phyloP scores from a whole-genome alignment of 2,329 filamentous ascomycete genomes.

The Monosporascus sp. region DNA sequence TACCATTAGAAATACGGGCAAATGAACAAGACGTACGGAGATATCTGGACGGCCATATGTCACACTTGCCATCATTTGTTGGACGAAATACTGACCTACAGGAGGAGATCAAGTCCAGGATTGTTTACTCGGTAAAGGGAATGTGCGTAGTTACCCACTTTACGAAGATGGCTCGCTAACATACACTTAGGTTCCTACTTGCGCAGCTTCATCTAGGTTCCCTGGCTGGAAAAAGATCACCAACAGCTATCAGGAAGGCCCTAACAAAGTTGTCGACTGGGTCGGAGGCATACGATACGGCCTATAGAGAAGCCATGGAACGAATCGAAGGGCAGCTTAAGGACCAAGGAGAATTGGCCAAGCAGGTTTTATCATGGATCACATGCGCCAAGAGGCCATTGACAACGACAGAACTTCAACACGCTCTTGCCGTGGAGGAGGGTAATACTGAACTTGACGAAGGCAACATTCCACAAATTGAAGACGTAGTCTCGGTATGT shows the following conservation, averaged over 20 bases:
- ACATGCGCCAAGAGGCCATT: slow-evolving; percentile 30
- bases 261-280: slow-evolving; percentile 27
- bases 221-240: slow-evolving; percentile 24
- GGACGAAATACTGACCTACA: slow-evolving; percentile 10
- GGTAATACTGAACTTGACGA: slow-evolving; percentile 24
- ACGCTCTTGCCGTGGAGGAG: slow-evolving; percentile 35
- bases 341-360: slow-evolving; percentile 31
- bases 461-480: slow-evolving; percentile 28
- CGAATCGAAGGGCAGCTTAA: slow-evolving; percentile 39
- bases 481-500: slow-evolving; percentile 32
- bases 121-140: no score
- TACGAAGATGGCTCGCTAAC: slow-evolving; percentile 1
- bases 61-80: slow-evolving; percentile 12
- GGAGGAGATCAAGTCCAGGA: slow-evolving; percentile 14
- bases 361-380: slow-evolving; percentile 35
- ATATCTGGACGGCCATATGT: slow-evolving; percentile 23
- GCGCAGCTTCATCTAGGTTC: slow-evolving; percentile 33
- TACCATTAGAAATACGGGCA: slow-evolving; percentile 27
- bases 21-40: slow-evolving; percentile 23
- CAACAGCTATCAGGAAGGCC: slow-evolving; percentile 26
- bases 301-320: slow-evolving; percentile 37
- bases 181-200: slow-evolving; percentile 32
- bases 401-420: slow-evolving; percentile 29
- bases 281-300: slow-evolving; percentile 27
- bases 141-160: no score